A percentile compares a stretch with the other conserved stretches of the same genome.
phyloP scores from a whole-genome alignment of 768 basidiomycete species.

The Lentinula guzmanii region DNA sequence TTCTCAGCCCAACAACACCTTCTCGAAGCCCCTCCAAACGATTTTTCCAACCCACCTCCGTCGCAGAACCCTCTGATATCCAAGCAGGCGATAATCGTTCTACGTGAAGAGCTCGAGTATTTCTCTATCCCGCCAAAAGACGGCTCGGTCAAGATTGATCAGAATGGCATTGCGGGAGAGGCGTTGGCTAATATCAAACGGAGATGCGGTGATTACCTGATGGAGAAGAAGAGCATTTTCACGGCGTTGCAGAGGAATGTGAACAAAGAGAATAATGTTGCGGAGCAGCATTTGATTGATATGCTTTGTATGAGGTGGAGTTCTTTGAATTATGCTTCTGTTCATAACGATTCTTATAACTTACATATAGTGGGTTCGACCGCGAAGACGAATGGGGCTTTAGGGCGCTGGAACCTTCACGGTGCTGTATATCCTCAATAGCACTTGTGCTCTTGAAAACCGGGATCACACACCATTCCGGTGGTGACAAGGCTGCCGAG shows the following conservation, averaged over 20 bases:
- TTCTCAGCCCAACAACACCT: conserved; percentile 74
- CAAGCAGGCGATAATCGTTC: conserved; percentile 97
- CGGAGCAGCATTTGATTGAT: conserved; percentile 98
- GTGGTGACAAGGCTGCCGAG: conserved; percentile 65
- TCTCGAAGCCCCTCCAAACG: conserved; percentile 57
- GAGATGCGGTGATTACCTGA: conserved; percentile 80
- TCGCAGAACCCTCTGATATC: conserved; percentile 88
- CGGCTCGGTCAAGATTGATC: conserved; percentile 59
- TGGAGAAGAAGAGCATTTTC: conserved; percentile 90
- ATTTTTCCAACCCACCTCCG: conserved; percentile 49
- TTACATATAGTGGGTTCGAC: conserved; percentile 75
- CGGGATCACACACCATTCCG: conserved; percentile 78
- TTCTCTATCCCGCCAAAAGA: conserved; percentile 88
- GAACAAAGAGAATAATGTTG: conserved; percentile 98
- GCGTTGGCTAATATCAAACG: conserved; percentile 76
- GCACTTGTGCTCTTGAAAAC: conserved; percentile 97
- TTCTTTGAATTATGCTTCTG: neutral
- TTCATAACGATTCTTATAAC: neutral
- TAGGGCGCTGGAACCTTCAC: conserved; percentile 89
- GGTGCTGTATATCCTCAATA: conserved; percentile 98
- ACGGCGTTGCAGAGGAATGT: conserved; percentile 98
- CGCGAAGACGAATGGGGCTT: conserved; percentile 99
- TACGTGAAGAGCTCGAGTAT: conserved; percentile 97
- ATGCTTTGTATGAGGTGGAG: conserved; percentile 98
- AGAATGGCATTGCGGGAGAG: conserved; percentile 75